Percentiles rank a stretch among this genome's conserved stretches.
Evolutionary conservation across 805 yeast genomes (phyloP).

Genomic region (Myxozyma lipomycoides): DNA sequence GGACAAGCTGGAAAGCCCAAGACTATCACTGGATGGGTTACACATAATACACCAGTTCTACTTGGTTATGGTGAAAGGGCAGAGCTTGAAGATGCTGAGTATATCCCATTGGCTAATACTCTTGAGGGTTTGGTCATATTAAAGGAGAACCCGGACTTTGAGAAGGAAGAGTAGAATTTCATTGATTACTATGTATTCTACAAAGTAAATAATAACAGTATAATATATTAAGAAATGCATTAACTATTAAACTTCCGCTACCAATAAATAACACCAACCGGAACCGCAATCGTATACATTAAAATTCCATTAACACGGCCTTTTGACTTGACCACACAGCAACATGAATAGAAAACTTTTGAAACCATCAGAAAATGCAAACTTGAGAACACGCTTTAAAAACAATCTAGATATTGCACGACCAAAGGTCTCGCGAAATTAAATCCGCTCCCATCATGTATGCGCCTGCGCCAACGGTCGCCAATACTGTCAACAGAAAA

Average conservation of each 20-base stretch:
- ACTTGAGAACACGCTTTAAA: no score
- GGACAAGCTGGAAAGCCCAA: conserved; percentile 99
- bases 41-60: conserved; percentile 95
- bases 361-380: no score
- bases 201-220: no score
- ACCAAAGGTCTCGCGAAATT: conserved; percentile 4
- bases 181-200: no score
- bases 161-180: conserved; percentile 16
- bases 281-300: no score
- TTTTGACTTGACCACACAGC: no score
- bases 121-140: conserved; percentile 92
- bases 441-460: conserved; percentile 27
- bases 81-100: conserved; percentile 92
- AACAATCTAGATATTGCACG: no score
- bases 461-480: conserved; percentile 15
- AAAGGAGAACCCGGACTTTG: conserved; percentile 55
- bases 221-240: no score
- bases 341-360: no score
- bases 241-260: no score
- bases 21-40: conserved; percentile 99
- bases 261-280: no score
- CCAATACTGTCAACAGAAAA: conserved; percentile 12
- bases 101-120: conserved; percentile 71
- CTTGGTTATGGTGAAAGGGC: conserved; percentile 94
- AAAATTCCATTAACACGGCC: no score